A percentile compares a stretch with the other conserved stretches of the same genome.
Conservation (phyloP, 257 asterid genomes). For the Scutellaria galericulata region DNA sequence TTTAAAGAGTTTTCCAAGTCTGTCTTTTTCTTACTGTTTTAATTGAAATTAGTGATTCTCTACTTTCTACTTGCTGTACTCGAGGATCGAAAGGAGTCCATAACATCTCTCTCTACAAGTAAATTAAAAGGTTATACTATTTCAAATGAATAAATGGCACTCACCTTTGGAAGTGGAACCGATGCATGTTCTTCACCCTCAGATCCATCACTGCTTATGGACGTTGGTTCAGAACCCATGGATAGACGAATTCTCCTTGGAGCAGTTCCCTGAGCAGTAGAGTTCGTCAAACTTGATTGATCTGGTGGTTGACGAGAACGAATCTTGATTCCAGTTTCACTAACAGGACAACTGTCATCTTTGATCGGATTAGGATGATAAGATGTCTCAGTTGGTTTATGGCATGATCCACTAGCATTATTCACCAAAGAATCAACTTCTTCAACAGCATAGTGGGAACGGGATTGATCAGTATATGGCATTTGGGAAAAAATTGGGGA, state of each 20-base stretch:
- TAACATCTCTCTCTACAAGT: neutral
- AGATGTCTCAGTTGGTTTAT: conserved; percentile 32
- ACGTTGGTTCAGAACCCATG: conserved; percentile 24
- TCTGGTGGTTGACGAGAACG: conserved; percentile 44
- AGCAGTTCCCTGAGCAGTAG: conserved; percentile 60
- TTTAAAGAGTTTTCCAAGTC: too few species aligned
- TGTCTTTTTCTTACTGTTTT: too few species aligned
- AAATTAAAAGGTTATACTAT: neutral
- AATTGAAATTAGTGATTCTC: too few species aligned
- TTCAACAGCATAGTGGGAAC: conserved; percentile 37
- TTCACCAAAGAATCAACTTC: conserved; percentile 39
- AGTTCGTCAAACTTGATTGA: conserved; percentile 29
- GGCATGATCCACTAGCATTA: conserved; percentile 26
- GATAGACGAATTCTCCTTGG: conserved; percentile 54
- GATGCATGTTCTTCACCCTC: conserved; percentile 31
- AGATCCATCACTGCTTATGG: conserved; percentile 19
- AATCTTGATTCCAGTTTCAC: conserved; percentile 55
- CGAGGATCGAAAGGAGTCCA: too few species aligned
- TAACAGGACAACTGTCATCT: conserved; percentile 35
- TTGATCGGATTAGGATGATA: conserved; percentile 28
- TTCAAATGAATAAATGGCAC: conserved; percentile 19
- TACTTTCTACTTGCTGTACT: too few species aligned
- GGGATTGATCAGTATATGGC: conserved; percentile 33
- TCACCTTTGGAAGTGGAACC: conserved; percentile 40
- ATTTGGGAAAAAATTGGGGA: conserved; percentile 27